These are phyloP conservation scores for Penicillium sclerotigenum DNA, from an alignment of 2,329 filamentous ascomycete genomes.

Conservation along the genomic window DNA sequence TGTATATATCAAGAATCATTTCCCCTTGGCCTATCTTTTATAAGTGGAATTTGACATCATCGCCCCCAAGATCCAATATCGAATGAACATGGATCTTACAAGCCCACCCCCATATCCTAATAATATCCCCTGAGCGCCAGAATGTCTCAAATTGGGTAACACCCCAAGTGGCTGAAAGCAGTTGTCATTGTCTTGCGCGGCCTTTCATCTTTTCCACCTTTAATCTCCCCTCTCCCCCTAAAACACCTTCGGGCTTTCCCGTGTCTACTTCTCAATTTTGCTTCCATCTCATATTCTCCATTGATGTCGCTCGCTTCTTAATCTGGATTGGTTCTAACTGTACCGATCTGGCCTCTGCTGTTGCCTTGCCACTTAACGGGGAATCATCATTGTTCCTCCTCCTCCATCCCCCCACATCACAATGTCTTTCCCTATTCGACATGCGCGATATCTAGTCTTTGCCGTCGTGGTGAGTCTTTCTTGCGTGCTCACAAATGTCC, in stretches of 20 bases:
- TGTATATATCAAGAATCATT: background rate
- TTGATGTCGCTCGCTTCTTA: conserved; percentile 10
- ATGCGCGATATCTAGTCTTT: conserved; percentile 67
- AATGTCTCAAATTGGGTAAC: conserved; percentile 18
- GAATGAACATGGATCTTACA: background rate
- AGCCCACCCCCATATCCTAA: background rate
- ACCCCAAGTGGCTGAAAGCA: conserved; percentile 22
- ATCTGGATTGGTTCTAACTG: conserved; percentile 1
- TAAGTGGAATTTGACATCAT: background rate
- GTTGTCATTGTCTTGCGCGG: conserved; percentile 23
- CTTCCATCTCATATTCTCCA: background rate
- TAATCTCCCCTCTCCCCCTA: conserved; percentile 9
- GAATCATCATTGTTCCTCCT: conserved; percentile 5
- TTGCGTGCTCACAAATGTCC: background rate
- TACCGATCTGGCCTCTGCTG: conserved; percentile 10
- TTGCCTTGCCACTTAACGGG: conserved; percentile 9
- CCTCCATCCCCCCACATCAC: conserved; percentile 12
- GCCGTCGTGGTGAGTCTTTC: conserved; percentile 71
- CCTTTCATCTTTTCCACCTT: conserved; percentile 10
- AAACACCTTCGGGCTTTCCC: conserved; percentile 1
- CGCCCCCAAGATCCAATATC: background rate
- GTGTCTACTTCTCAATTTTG: background rate
- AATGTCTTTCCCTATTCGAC: conserved; percentile 30
- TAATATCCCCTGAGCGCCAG: conserved; percentile 10
- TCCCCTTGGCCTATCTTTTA: background rate